These are phyloP conservation scores for Iris pallida DNA, from an alignment of 116 monocot species.

Conservation along the genomic window DNA sequence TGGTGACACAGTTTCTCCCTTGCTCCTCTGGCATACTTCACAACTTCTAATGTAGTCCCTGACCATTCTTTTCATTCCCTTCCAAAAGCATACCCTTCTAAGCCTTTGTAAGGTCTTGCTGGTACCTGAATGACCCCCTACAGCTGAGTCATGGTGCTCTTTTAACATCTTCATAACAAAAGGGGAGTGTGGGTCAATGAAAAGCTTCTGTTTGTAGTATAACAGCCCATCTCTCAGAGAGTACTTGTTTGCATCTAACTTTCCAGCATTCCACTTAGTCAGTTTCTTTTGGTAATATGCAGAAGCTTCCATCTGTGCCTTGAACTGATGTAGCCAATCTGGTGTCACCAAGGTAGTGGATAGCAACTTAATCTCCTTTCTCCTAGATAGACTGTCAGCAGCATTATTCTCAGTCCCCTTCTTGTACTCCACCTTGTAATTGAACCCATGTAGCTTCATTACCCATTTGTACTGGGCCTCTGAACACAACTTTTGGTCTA, in stretches of 20 bases:
- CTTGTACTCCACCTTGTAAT: background rate
- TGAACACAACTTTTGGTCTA: background rate
- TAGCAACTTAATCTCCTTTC: background rate
- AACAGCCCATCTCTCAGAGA: background rate
- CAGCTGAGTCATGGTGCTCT: background rate
- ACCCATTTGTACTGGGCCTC: background rate
- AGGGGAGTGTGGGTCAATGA: background rate
- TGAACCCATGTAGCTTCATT: background rate
- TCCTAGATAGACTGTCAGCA: background rate
- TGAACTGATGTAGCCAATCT: too few relatives aligned
- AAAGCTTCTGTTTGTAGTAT: background rate
- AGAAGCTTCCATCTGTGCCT: too few relatives aligned
- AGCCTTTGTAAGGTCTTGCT: too few relatives aligned
- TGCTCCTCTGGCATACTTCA: constrained; percentile 6
- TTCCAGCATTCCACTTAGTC: background rate
- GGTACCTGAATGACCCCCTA: background rate
- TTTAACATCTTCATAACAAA: background rate
- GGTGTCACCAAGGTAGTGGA: too few relatives aligned
- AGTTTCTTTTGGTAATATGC: too few relatives aligned
- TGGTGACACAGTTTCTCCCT: background rate
- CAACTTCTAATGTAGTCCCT: background rate
- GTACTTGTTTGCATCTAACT: background rate
- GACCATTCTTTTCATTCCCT: background rate
- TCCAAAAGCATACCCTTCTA: too few relatives aligned
- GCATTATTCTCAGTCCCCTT: background rate